Base-by-base conservation (phyloP, 495 filamentous ascomycete genomes). In the Pseudevernia furfuracea region DNA sequence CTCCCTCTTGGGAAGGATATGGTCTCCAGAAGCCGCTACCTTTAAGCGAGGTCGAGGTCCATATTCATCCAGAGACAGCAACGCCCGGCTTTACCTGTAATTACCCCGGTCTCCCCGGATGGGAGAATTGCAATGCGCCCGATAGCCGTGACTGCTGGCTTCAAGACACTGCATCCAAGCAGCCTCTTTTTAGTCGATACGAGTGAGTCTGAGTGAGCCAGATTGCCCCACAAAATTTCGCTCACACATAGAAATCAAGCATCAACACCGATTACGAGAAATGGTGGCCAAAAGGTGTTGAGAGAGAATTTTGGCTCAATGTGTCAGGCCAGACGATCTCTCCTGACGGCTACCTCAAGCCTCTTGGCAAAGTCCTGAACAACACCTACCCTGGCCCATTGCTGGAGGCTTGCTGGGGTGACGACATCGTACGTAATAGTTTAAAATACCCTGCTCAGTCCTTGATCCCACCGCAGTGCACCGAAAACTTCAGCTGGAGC, bases 211-310 rank as follows among this genome's bases (percentile, higher is more conserved):
- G 36, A 56, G 19, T 1, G 14, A 5, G 8, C 12, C 25, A 14
- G 44, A 25, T 11, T 8, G 10, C 9, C 23, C 2, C 41, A 2
- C 6, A 28, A 32, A 3, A 17, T 8, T 32, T 17, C 8, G 19
- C 46, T 43, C 25, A 48, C 41, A 44, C 79, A 77, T 74, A 76
- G 43, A 70, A 77, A 25, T 81, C 79, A 60, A 72, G 78, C 62
- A 82, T 86, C 70, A 70, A 82, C 58, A 85, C 83, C 1, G 80
- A 87, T 70, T 85, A 82, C 64, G 76, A 76, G 17, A 72, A 67
- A 8, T 71, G 66, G 1, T 77, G 73, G 12, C 84, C 83, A 6
- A 69, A 80, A 49, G 69, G 69, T 14, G 64, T 67, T 19, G 59
- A 64, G 10, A 36, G 55, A n/a, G 59, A 68, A 57, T 68, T 56